Percentiles rank a stretch among this genome's conserved stretches.
phyloP scores from a whole-genome alignment of 1,284 basidiomycete species.

The Flammula alnicola region DNA sequence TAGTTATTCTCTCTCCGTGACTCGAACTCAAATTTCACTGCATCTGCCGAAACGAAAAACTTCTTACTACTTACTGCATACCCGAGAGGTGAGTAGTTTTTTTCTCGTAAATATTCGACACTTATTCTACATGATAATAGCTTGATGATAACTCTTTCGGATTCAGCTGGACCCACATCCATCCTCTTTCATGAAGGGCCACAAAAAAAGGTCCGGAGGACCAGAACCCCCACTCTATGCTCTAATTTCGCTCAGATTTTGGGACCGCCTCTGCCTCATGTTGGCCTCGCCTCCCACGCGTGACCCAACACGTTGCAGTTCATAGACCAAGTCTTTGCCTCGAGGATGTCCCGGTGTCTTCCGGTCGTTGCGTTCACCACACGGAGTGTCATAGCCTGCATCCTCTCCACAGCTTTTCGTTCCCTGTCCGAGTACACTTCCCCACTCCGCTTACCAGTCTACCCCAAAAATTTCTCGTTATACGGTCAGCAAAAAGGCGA shows the following conservation, averaged over 20 bases:
- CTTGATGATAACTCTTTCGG: not conserved
- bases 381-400: conserved; percentile 18
- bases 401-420: conserved; percentile 22
- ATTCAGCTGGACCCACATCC: not conserved
- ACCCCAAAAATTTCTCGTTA: conserved; percentile 9
- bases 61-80: not conserved
- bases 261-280: conserved; percentile 28
- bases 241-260: conserved; percentile 17
- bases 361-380: conserved; percentile 17
- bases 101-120: not conserved
- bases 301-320: conserved; percentile 28
- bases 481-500: not conserved
- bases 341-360: conserved; percentile 25
- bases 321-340: conserved; percentile 26
- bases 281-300: conserved; percentile 19
- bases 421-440: conserved; percentile 11
- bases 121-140: not conserved
- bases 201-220: conserved; percentile 10
- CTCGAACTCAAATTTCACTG: not conserved
- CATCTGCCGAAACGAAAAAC: not conserved
- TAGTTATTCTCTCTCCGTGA: not conserved
- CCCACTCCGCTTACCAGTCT: conserved; percentile 8
- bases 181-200: not conserved
- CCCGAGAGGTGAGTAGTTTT: not conserved
- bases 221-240: conserved; percentile 9